Evolutionary conservation across 2,329 filamentous ascomycete species (phyloP).

Genomic region (Fusarium musae): DNA sequence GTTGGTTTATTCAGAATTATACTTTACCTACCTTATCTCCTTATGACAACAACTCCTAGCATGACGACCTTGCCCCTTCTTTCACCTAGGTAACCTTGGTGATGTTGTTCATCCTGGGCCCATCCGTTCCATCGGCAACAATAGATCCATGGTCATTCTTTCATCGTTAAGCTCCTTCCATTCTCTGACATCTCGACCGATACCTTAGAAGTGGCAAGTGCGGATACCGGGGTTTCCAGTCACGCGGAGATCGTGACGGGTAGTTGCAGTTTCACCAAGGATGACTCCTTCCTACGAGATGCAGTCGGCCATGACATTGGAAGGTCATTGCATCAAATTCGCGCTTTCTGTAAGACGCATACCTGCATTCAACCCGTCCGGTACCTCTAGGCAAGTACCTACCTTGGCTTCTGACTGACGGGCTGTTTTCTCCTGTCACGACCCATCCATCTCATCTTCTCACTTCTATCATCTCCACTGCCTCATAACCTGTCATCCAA

Average conservation of each 20-base stretch:
- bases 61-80: background rate
- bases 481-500: background rate
- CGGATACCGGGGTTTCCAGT: background rate
- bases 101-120: background rate
- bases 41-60: too few species aligned
- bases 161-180: background rate
- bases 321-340: constrained; percentile 1
- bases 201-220: background rate
- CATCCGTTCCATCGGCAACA: background rate
- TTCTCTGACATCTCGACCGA: background rate
- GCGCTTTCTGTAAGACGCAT: background rate
- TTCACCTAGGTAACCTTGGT: background rate
- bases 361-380: background rate
- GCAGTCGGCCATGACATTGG: constrained; percentile 15
- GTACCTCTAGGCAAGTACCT: background rate
- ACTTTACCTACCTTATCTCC: background rate
- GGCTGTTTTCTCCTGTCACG: background rate
- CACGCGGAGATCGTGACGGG: constrained; percentile 16
- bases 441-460: background rate
- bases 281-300: constrained; percentile 23
- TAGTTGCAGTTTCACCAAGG: constrained; percentile 30
- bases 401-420: background rate
- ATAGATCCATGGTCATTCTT: background rate
- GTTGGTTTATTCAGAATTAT: background rate
- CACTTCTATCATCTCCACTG: background rate